These are phyloP conservation scores for Colletotrichum zoysiae DNA, from an alignment of 2,329 filamentous ascomycete species.

Conservation along the genomic window DNA sequence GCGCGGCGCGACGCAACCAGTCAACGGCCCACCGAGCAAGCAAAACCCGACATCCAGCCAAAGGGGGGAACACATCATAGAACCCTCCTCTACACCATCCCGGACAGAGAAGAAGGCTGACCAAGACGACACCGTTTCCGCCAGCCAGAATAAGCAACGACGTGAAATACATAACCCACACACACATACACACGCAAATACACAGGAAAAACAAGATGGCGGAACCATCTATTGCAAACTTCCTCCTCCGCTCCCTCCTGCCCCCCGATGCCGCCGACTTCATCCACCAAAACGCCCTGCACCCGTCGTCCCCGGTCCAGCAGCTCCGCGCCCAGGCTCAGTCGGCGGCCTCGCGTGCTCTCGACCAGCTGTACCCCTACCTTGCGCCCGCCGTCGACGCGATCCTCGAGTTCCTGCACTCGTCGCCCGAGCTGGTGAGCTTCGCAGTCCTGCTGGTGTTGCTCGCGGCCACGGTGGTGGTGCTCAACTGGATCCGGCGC, in stretches of 20 bases:
- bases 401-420: conserved; percentile 50
- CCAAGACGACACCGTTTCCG: background rate
- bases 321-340: conserved; percentile 52
- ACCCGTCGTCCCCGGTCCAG: conserved; percentile 60
- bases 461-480: conserved; percentile 71
- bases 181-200: background rate
- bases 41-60: background rate
- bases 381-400: conserved; percentile 59
- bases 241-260: conserved; percentile 56
- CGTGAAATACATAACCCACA: background rate
- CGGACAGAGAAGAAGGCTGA: background rate
- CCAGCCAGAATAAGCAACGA: background rate
- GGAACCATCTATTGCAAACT: conserved; percentile 48
- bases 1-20: background rate
- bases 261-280: conserved; percentile 59
- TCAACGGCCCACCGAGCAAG: background rate
- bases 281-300: conserved; percentile 62
- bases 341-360: conserved; percentile 47
- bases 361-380: conserved; percentile 55
- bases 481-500: conserved; percentile 79
- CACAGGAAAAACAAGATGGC: conserved; percentile 45
- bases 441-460: conserved; percentile 64
- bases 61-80: background rate
- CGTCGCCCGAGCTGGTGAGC: conserved; percentile 58
- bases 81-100: background rate